phyloP scores from a whole-genome alignment of 2,329 filamentous ascomycete genomes.

The Fusarium xylarioides region DNA sequence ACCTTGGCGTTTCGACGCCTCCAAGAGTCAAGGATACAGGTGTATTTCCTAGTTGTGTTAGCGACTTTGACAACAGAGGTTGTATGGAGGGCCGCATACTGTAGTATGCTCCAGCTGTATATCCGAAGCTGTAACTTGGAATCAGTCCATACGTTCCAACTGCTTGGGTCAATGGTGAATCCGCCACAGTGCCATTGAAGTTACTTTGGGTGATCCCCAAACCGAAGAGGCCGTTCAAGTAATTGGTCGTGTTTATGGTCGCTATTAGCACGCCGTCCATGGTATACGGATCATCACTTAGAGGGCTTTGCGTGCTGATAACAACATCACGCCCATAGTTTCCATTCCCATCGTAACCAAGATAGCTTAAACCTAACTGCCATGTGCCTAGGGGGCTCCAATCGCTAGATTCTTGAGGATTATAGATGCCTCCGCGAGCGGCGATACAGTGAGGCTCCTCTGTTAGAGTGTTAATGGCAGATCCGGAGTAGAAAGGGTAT shows the following conservation, averaged over 20 bases:
- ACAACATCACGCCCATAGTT: constrained; percentile 68
- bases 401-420: constrained; percentile 60
- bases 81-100: constrained; percentile 54
- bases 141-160: constrained; percentile 68
- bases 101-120: constrained; percentile 79
- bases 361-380: constrained; percentile 66
- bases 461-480: constrained; percentile 39
- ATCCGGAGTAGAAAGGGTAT: neutral
- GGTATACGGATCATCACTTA: constrained; percentile 49
- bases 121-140: constrained; percentile 78
- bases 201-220: constrained; percentile 64
- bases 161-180: constrained; percentile 64
- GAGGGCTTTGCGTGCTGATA: constrained; percentile 52
- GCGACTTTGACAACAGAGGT: neutral
- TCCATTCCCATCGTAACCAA: constrained; percentile 69
- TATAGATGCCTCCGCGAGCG: constrained; percentile 68
- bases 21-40: constrained; percentile 72
- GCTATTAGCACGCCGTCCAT: constrained; percentile 60
- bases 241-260: constrained; percentile 64
- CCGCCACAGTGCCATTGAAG: constrained; percentile 59
- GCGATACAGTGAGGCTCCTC: constrained; percentile 62
- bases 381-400: constrained; percentile 69
- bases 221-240: constrained; percentile 64
- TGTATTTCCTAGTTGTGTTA: constrained; percentile 45
- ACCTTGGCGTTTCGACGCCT: constrained; percentile 72